Evolutionary conservation across 805 yeast species (phyloP), one percentile per base, ranked within the genome.

Genomic region (Ogataea minuta): DNA sequence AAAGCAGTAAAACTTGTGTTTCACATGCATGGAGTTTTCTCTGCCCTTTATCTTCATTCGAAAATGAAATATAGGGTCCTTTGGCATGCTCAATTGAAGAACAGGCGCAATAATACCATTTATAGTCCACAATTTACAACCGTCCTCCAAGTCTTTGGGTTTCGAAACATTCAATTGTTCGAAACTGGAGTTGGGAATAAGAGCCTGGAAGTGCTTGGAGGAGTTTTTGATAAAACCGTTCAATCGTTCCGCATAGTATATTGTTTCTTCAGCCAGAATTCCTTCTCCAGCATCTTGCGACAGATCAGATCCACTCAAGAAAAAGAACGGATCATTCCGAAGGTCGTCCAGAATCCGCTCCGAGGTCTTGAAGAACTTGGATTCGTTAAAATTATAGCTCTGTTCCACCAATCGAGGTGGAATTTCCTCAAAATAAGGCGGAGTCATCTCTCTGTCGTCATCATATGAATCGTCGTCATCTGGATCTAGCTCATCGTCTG

Each of bases 281-380:
- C 67, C 66, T 4, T 47, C 34, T 10, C 45, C 48, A 12, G 30
- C 19, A 13, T 12, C 9, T 9, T 26, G 40, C 2, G 44, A 15
- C 4, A 10, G 15, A 5, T 47, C 50, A 9, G 36, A 40, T 6
- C 39, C 45, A 11, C 54, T 52, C 12, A 51, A 30, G 9, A 64
- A 40, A 44, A 70, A 67, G 23, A 60, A 46, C 7, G 72, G 54
- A 43, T 70, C 75, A 21, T 66, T 70, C 36, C 73, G 63, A 21
- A 84, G 54, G 52, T 84, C 91, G 55, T 81, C 88, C 15, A 83
- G 50, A 14, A 84, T 66, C 39, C 91, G 65, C 51, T 84, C 84
- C 5, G 81, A 60, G 0, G 91, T 82, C 51, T 84, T 84, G 61
- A 77, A 76, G 25, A 55, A 46, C 13, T 34, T 39, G n/a, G 57